Base-by-base conservation (phyloP, 345 rosid species). In the Eutrema heterophyllum region DNA sequence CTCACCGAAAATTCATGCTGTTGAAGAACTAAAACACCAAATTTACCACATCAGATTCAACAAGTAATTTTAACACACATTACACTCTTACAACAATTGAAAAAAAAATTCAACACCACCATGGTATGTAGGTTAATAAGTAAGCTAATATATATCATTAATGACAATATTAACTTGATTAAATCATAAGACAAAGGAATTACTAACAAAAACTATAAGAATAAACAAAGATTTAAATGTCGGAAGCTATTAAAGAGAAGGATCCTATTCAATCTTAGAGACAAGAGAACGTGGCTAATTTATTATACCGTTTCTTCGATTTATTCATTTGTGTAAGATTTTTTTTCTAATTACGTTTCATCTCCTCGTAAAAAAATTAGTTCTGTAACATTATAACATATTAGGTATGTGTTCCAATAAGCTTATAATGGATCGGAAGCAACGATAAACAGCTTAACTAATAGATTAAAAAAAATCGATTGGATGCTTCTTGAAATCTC, bases 221-320 rank as follows among this genome's bases (percentile, higher is more conserved):
- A 26, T 65, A 66, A 57, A 48, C 26, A 46, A 74, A 38, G 1
- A 65, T 24, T 56, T 35, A 50, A 27, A 15, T 46, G 78, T 65
- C 52, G 66, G 66, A 65, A 32, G 50, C 52, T 46, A 24, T 45
- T 36, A 46, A 56, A n/a, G 24, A 38, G 44, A 74, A 56, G 16
- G 52, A 65, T 48, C 52, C 27, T 27, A 74, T 66, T 74, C 67
- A 58, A 29, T 67, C 57, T 53, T 57, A 7, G 16, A 18, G 78
- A 74, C 72, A 74, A 57, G 60, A 67, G 67, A 74, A 74, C 72
- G 61, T 74, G 72, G 14, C 45, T 63, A 32, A 61, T 48, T 57
- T 61, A 51, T 71, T 40, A 60, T 35, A 21, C 9, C 66, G 18
- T 24, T 10, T 45, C 57, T 54, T 33, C 53, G 1, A 21, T 5